A percentile compares a stretch with the other conserved stretches of the same genome.
phyloP scores from a whole-genome alignment of 371 early-diverging fungal genomes.

The Mortierella sp. region DNA sequence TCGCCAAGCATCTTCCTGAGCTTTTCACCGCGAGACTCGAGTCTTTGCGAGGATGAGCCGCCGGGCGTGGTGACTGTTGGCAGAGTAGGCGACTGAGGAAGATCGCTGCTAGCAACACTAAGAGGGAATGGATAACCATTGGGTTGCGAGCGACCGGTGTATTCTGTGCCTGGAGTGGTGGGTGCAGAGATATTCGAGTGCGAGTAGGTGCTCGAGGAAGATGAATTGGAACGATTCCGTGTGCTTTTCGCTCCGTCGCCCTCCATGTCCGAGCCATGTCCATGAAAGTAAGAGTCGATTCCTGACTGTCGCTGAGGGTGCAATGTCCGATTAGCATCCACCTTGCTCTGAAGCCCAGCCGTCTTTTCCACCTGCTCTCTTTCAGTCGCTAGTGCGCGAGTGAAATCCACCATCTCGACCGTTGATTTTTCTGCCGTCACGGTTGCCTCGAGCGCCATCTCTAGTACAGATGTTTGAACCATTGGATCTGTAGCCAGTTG shows the following conservation, averaged over 20 bases:
- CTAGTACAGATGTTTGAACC: constrained; percentile 47
- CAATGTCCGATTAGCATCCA: constrained; percentile 2
- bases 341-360: constrained; percentile 6
- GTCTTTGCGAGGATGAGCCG: constrained; percentile 5
- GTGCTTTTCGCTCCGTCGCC: constrained; percentile 18
- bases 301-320: constrained; percentile 20
- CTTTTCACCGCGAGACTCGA: constrained; percentile 34
- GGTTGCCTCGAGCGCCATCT: constrained; percentile 45
- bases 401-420: constrained; percentile 14
- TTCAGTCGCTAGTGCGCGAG: constrained; percentile 26
- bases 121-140: constrained; percentile 57
- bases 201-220: constrained; percentile 41
- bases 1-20: constrained; percentile 52
- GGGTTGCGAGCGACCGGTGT: constrained; percentile 54
- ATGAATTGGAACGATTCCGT: constrained; percentile 44
- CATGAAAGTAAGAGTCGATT: constrained; percentile 43
- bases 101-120: constrained; percentile 12
- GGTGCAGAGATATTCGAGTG: constrained; percentile 36
- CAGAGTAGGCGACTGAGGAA: constrained; percentile 15
- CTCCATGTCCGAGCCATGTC: constrained; percentile 35
- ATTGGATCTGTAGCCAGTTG: constrained; percentile 68
- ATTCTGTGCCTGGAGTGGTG: constrained; percentile 47
- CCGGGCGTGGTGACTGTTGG: not conserved
- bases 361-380: constrained; percentile 25
- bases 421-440: constrained; percentile 38